phyloP scores from a whole-genome alignment of 2,329 filamentous ascomycete genomes.

The Colletotrichum magnum region DNA sequence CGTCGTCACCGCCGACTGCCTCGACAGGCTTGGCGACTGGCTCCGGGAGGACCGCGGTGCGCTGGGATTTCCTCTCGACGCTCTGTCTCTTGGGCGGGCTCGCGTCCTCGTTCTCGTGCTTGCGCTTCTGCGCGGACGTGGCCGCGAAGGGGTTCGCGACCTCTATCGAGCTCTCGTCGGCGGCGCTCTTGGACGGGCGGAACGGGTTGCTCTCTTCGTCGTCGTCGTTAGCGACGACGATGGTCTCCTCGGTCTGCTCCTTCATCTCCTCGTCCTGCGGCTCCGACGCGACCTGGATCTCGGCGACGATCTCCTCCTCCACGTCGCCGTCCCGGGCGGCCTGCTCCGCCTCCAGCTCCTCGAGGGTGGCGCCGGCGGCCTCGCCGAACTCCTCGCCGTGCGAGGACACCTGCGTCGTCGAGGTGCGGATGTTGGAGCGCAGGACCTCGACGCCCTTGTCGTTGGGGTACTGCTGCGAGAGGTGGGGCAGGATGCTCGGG shows the following conservation, averaged over 20 bases:
- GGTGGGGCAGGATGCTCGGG: constrained; percentile 84
- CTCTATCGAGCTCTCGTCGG: constrained; percentile 40
- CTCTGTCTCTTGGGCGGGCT: constrained; percentile 45
- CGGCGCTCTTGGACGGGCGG: constrained; percentile 44
- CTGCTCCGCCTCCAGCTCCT: constrained; percentile 52
- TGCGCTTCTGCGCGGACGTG: constrained; percentile 56
- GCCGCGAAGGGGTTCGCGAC: constrained; percentile 31
- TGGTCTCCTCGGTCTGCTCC: constrained; percentile 24
- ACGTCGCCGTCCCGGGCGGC: constrained; percentile 61
- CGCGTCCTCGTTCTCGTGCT: constrained; percentile 51
- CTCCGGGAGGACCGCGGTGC: constrained; percentile 12
- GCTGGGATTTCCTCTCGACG: constrained; percentile 32
- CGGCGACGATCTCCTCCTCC: constrained; percentile 49
- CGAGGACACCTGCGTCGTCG: constrained; percentile 38
- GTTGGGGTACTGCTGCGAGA: constrained; percentile 75
- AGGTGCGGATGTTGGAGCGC: constrained; percentile 68
- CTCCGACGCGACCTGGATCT: constrained; percentile 54
- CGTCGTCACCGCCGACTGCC: constrained; percentile 51
- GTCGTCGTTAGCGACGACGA: constrained; percentile 23
- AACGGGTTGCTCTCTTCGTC: constrained; percentile 51
- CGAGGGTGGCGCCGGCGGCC: constrained; percentile 40
- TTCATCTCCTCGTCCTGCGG: constrained; percentile 52
- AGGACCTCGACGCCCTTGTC: constrained; percentile 80
- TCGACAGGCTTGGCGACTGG: constrained; percentile 41
- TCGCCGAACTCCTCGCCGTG: constrained; percentile 18